A percentile compares a stretch with the other conserved stretches of the same genome.
Evolutionary conservation across 441 rosid genomes (phyloP).

Genomic region (Rhodomyrtus psidioides): DNA sequence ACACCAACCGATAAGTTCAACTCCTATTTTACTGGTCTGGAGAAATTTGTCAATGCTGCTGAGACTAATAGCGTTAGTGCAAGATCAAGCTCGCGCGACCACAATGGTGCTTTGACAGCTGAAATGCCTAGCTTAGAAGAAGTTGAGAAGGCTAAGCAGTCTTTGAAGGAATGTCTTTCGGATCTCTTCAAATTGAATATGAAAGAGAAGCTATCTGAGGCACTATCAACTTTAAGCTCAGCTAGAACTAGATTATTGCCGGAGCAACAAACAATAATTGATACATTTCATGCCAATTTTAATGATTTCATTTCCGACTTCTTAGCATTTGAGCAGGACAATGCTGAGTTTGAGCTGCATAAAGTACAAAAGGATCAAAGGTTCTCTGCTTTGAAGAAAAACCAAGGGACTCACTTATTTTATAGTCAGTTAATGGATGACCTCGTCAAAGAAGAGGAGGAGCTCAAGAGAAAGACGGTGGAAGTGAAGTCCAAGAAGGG

Average conservation of each 20-base stretch:
- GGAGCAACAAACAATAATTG: neutral
- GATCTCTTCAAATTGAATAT: neutral
- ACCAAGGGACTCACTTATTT: neutral
- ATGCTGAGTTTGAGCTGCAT: neutral
- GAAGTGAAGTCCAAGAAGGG: neutral
- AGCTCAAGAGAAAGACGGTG: neutral
- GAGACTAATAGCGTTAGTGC: neutral
- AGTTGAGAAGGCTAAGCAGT: constrained; percentile 3
- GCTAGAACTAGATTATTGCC: neutral
- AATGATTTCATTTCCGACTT: neutral
- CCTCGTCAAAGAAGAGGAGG: neutral
- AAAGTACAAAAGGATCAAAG: neutral
- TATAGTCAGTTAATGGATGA: neutral
- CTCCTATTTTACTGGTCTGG: neutral
- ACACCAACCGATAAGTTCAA: neutral
- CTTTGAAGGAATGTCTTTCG: neutral
- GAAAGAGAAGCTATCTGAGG: neutral
- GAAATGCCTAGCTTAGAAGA: neutral
- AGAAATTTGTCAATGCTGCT: neutral
- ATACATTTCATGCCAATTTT: neutral
- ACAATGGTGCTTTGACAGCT: neutral
- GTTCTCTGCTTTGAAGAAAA: neutral
- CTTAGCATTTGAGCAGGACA: neutral
- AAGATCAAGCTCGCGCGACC: neutral
- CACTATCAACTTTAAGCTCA: neutral